Conservation (phyloP, 495 filamentous ascomycete species). For the Hypoxylon rickii region DNA sequence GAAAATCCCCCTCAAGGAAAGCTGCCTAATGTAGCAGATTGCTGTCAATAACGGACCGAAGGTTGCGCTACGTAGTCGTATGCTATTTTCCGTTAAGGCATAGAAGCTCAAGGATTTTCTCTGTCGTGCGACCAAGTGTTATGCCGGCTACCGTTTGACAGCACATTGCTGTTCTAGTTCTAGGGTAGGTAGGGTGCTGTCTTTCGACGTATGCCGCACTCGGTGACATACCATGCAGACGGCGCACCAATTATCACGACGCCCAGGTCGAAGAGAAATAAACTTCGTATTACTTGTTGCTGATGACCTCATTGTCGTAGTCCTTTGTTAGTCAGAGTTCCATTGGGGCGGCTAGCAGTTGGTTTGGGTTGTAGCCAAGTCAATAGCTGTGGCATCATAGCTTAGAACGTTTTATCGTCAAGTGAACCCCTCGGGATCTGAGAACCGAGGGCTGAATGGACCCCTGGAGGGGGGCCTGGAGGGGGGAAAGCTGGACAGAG, state of each 20-base stretch:
- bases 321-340: conserved; percentile 11
- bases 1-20: conserved; percentile 7
- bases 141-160: conserved; percentile 27
- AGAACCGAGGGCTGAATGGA: conserved; percentile 22
- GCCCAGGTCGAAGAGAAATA: conserved; percentile 9
- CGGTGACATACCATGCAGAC: conserved; percentile 15
- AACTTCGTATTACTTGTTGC: conserved; percentile 12
- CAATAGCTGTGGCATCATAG: conserved; percentile 1
- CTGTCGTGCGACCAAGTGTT: conserved; percentile 22
- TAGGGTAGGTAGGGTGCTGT: conserved; percentile 8
- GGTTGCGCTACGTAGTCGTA: conserved; percentile 15
- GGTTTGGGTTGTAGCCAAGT: conserved; percentile 14
- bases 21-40: conserved; percentile 13
- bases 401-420: conserved; percentile 8
- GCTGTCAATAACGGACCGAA: conserved; percentile 15
- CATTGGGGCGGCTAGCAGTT: conserved; percentile 7
- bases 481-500: background rate
- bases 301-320: conserved; percentile 13
- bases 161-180: conserved; percentile 1
- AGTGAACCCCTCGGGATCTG: conserved; percentile 10
- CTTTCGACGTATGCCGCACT: conserved; percentile 24
- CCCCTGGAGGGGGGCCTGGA: background rate
- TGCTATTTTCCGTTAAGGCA: conserved; percentile 17
- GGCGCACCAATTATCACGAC: conserved; percentile 8
- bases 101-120: conserved; percentile 19